Evolutionary conservation across 495 filamentous ascomycete species (phyloP), one percentile per base, ranked within the genome.

Genomic region (Tuber microsphaerosporum): DNA sequence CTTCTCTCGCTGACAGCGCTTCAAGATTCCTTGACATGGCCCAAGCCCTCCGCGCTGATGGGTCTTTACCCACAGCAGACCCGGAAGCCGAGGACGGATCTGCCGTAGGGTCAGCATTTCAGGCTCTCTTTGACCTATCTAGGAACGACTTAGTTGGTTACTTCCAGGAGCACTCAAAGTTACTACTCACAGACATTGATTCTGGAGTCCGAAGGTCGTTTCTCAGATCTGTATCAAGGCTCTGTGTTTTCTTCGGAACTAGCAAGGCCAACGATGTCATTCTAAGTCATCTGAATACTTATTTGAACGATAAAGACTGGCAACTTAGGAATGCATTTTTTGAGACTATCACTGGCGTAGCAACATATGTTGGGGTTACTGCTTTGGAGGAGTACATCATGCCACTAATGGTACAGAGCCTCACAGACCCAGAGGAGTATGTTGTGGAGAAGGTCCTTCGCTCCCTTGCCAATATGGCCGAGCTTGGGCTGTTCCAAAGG

Each of bases 301-400:
- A 99, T 79, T 87, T 99, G 12, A 99, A 99, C 79, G 96, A 97
- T 80, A 89, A 90, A 73, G 94, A 98, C 81, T 99, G 96, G 96
- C 92, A 93, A 83, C 85, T 99, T 37, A 97, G 97, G 83, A 97
- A 93, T 81, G 93, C 96, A 31, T 98, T 98, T 82, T 97, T 99
- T 78, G 93, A 97, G 77, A 92, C 94, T 0, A 94, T 98, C 31
- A 92, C 97, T 31, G 94, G 94, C 16, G 95, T 99, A 73, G 92
- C 94, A 20, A 89, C 92, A 0, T 97, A 97, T 77, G 87, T 98
- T 56, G 96, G 96, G 9, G 92, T 91, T 71, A 91, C 89, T 20
- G 94, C 91, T 74, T 84, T 98, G 72, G 96, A 99, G 84, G 94
- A 97, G 75, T 99, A 97, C 81, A 97, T 98, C 70, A 87, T 99